phyloP scores from a whole-genome alignment of 192 early-diverging fungal genomes.

The Fimicolochytrium jonesii region DNA sequence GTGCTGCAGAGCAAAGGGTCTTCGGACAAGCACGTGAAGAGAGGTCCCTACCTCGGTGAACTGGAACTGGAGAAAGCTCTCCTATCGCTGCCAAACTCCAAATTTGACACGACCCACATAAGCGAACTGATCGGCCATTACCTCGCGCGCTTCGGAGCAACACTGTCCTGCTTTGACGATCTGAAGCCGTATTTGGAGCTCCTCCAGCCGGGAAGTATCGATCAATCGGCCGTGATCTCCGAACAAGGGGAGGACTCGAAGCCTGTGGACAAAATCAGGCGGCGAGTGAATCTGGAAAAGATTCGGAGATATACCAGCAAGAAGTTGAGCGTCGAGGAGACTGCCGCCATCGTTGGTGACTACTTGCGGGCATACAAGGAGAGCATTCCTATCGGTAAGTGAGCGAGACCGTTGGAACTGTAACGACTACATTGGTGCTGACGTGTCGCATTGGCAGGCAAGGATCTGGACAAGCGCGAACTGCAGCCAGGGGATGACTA shows the following conservation, averaged over 20 bases:
- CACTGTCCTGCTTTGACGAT: slow-evolving; percentile 73
- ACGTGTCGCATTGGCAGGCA: neutral
- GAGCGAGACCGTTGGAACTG: neutral
- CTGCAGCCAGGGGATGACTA: slow-evolving; percentile 79
- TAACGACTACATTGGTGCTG: neutral
- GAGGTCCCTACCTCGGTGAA: slow-evolving; percentile 70
- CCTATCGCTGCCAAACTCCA: neutral
- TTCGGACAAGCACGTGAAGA: slow-evolving; percentile 38
- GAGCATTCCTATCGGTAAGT: slow-evolving; percentile 19
- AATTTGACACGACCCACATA: neutral
- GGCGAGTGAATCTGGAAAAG: slow-evolving; percentile 10
- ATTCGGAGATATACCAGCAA: neutral
- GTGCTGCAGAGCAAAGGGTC: slow-evolving; percentile 36
- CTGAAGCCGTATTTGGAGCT: slow-evolving; percentile 44
- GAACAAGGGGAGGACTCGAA: too few relatives aligned
- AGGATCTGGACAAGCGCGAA: slow-evolving; percentile 60
- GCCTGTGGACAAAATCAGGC: neutral
- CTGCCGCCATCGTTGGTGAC: neutral
- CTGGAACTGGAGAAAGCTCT: slow-evolving; percentile 47
- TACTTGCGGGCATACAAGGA: slow-evolving; percentile 21
- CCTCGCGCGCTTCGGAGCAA: slow-evolving; percentile 58
- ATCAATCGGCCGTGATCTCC: neutral
- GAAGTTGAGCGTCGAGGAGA: neutral
- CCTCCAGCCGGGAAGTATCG: neutral
- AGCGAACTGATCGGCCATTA: slow-evolving; percentile 47